Evolutionary conservation across 495 filamentous ascomycete species (phyloP), one percentile per base, ranked within the genome.

Genomic region (Chaetomium fimeti): DNA sequence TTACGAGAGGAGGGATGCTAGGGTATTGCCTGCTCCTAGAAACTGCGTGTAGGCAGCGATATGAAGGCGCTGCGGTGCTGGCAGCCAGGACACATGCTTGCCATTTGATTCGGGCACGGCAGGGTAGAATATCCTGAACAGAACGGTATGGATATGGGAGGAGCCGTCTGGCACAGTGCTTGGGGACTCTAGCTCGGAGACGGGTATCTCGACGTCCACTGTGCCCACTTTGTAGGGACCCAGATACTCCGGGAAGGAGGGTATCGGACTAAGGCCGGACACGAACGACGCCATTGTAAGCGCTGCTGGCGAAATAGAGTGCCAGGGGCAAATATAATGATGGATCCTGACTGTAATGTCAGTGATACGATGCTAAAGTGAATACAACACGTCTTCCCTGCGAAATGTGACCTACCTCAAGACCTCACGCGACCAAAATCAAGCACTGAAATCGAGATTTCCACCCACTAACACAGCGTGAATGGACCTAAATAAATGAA

Each of bases 81-180:
- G 89, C 38, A 93, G 79, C 90, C 90, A 93, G 51, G 82, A 79
- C 20, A 89, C 79, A 29, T 70, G 70, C 55, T 69, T 76, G 57
- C 75, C 76, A 48, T 71, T 69, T 18, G 78, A 71, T 18, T 77
- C 76, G 6, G 78, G 73, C 51, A 77, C 73, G 40, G 84, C 84
- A 4, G 90, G 90, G 70, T 93, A 92, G 78, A 88, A 93, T 40
- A 91, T 79, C 25, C 89, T 81, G 75, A 90, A 93, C 55, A 86
- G 85, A 47, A 92, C 75, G 7, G 90, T 93, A 16, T 84, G 73
- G 36, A 89, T 78, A 12, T 75, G 72, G 28, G 78, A 71, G 2
- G 78, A 74, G 22, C 74, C 76, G 4, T 84, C 78, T 5, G 87
- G 86, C 2, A 79, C 68, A 9, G 75, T 77, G 29, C 75, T 77